Conservation (phyloP, 768 basidiomycete genomes). For the Kwoniella pini region DNA sequence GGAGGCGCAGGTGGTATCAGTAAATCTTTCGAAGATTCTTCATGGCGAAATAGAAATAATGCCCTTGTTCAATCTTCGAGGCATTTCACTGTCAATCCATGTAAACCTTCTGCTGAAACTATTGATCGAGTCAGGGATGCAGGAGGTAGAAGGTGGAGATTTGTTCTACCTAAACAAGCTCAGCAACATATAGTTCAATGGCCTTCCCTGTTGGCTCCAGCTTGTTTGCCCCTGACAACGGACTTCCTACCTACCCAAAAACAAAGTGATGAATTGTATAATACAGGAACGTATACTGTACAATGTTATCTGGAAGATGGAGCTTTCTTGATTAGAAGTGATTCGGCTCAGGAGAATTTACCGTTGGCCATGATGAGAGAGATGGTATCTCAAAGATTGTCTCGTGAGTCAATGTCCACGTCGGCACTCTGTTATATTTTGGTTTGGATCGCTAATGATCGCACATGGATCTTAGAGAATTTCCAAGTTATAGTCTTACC, state of each 20-base stretch:
- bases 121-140: conserved; percentile 37
- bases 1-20: conserved; percentile 10
- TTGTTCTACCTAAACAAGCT: conserved; percentile 62
- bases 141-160: conserved; percentile 79
- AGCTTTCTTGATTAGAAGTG: conserved; percentile 78
- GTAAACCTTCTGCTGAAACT: conserved; percentile 41
- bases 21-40: conserved; percentile 24
- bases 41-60: conserved; percentile 47
- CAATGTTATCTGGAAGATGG: conserved; percentile 79
- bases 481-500: conserved; percentile 82
- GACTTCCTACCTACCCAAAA: conserved; percentile 75
- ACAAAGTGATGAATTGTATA: conserved; percentile 74
- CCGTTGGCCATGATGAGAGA: conserved; percentile 65
- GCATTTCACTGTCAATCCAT: conserved; percentile 55
- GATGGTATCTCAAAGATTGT: conserved; percentile 85
- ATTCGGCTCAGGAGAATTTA: conserved; percentile 42
- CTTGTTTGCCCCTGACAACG: conserved; percentile 84
- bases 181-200: conserved; percentile 85
- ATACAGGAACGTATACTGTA: conserved; percentile 84
- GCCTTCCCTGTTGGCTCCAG: conserved; percentile 79
- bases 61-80: conserved; percentile 54
- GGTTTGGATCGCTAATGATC: neutral
- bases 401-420: conserved; percentile 37
- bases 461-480: conserved; percentile 61
- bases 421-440: neutral